Evolutionary conservation across 2,329 filamentous ascomycete species (phyloP).

Genomic region (Neoascochyta sp.): DNA sequence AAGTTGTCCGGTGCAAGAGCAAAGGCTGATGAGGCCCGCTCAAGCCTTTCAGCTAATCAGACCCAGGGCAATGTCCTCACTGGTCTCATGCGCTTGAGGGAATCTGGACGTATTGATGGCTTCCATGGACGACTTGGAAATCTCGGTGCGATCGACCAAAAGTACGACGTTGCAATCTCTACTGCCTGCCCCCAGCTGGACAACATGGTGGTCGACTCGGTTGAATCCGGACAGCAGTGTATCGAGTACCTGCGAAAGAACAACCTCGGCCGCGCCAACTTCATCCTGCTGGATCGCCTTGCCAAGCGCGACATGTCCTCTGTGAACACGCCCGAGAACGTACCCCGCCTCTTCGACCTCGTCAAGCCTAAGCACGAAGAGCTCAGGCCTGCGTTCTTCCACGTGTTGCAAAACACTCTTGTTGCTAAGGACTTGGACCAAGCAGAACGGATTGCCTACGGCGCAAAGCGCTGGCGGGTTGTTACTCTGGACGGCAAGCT

Average conservation of each 20-base stretch:
- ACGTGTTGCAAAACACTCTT: slow-evolving; percentile 89
- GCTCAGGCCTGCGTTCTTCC: slow-evolving; percentile 90
- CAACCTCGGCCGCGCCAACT: slow-evolving; percentile 92
- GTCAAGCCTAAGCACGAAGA: slow-evolving; percentile 83
- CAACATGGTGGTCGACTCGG: slow-evolving; percentile 94
- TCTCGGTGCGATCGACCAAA: slow-evolving; percentile 85
- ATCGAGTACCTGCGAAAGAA: slow-evolving; percentile 98
- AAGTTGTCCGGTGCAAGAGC: slow-evolving; percentile 87
- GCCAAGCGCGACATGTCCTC: slow-evolving; percentile 71
- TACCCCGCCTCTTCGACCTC: slow-evolving; percentile 87
- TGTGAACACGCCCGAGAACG: slow-evolving; percentile 86
- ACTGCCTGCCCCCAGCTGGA: slow-evolving; percentile 89
- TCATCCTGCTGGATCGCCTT: slow-evolving; percentile 90
- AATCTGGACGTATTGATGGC: slow-evolving; percentile 93
- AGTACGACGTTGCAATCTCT: slow-evolving; percentile 97
- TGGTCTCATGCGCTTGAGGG: slow-evolving; percentile 88
- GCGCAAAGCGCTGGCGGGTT: slow-evolving; percentile 88
- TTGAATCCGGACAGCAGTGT: slow-evolving; percentile 94
- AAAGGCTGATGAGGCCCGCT: slow-evolving; percentile 92
- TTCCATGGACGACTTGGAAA: slow-evolving; percentile 96
- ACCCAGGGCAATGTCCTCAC: slow-evolving; percentile 89
- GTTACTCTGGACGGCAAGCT: slow-evolving; percentile 93
- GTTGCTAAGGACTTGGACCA: slow-evolving; percentile 92
- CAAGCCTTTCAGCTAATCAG: slow-evolving; percentile 83
- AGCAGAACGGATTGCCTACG: slow-evolving; percentile 94